Evolutionary conservation across 768 basidiomycete species (phyloP), one percentile per base, ranked within the genome.

Genomic region (Leccinum aurantiacum): DNA sequence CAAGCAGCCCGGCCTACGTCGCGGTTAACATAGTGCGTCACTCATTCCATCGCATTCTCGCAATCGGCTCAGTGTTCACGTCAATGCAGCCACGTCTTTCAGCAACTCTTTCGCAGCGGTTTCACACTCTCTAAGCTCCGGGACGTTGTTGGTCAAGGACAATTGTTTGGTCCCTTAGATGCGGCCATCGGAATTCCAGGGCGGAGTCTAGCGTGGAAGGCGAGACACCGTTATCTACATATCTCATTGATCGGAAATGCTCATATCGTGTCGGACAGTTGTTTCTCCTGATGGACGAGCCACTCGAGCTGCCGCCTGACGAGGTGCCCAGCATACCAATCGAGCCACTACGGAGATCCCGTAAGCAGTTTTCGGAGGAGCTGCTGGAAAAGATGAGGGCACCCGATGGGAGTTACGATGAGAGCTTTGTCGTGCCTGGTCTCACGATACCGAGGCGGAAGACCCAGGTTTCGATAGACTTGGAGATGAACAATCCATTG

Each of bases 161-260:
- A 83, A 15, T 71, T 93, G 17, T 82, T 87, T 63, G 69, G 73
- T 53, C 67, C 75, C 25, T 69, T 76, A 4, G 74, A 79, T 57
- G 75, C 73, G 57, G 69, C 74, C 3, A 70, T 78, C 35, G 84
- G 82, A 52, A 77, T 89, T 8, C 73, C 83, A 58, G 92, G 92
- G n/a, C 79, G 92, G 67, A 92, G 91, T 73, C 74, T 94, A 58
- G 86, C 85, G 54, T 94, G 92, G 92, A 94, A 93, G 88, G 91
- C 60, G 50, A 74, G 72, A 29, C 52, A 56, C n/a, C 17, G 7
- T 61, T 46, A 60, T 52, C 58, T 58, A 61, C 54, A 10, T 53
- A 57, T 55, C 37, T 17, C 56, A 59, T 59, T 62, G 59, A 44
- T 70, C 50, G 67, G 52, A 51, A 54, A 15, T 11, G 48, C 63